phyloP scores from a whole-genome alignment of 2,329 filamentous ascomycete genomes.

The Fusarium nematophilum region DNA sequence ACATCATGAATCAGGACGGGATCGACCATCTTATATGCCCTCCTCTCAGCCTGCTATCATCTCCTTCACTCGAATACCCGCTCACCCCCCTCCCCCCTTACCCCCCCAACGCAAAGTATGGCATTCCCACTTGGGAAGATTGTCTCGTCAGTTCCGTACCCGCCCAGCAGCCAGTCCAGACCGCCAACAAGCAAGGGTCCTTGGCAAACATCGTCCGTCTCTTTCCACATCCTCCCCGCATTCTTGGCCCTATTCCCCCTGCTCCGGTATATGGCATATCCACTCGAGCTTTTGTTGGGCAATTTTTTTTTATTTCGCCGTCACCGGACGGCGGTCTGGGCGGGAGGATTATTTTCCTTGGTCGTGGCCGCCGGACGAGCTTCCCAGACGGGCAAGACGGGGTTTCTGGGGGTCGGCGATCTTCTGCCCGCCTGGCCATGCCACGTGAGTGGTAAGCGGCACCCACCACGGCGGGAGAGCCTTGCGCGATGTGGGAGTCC shows the following conservation, averaged over 20 bases:
- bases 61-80: conserved; percentile 28
- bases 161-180: too few relatives aligned
- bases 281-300: too few relatives aligned
- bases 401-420: conserved; percentile 25
- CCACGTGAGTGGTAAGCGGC: too few relatives aligned
- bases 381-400: conserved; percentile 38
- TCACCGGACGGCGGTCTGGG: conserved; percentile 3
- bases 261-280: not conserved
- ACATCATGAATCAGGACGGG: conserved; percentile 11
- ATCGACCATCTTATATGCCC: conserved; percentile 24
- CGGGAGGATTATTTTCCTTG: conserved; percentile 19
- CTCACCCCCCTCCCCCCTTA: conserved; percentile 3
- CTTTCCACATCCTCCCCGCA: conserved; percentile 31
- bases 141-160: too few relatives aligned
- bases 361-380: conserved; percentile 33
- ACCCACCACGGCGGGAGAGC: conserved; percentile 22
- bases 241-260: too few relatives aligned
- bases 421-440: too few relatives aligned
- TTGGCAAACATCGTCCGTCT: too few relatives aligned
- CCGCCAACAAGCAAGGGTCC: too few relatives aligned
- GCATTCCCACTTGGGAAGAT: conserved; percentile 3
- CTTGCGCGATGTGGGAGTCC: conserved; percentile 1
- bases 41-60: not conserved
- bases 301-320: conserved; percentile 22
- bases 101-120: too few relatives aligned